phyloP scores from a whole-genome alignment of 805 yeast species.

The Saturnispora ahearnii region DNA sequence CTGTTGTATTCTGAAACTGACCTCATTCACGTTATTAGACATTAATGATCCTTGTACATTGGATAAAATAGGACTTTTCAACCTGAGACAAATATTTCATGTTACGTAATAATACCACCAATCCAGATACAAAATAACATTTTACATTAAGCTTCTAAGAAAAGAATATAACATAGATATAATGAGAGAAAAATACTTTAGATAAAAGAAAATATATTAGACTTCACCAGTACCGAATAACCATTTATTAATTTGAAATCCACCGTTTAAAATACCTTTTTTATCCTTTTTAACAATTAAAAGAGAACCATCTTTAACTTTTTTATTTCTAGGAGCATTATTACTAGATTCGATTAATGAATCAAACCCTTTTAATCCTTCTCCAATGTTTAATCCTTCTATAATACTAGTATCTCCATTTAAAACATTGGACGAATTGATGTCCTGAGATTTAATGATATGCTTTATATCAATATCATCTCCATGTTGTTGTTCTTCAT shows the following conservation, averaged over 20 bases:
- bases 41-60: neutral
- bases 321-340: neutral
- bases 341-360: neutral
- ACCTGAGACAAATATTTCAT: neutral
- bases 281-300: slow-evolving; percentile 6
- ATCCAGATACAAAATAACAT: neutral
- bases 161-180: neutral
- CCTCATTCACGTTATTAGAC: neutral
- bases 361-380: slow-evolving; percentile 11
- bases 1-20: neutral
- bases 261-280: neutral
- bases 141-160: neutral
- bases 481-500: neutral
- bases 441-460: neutral
- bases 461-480: slow-evolving; percentile 2
- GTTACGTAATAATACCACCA: neutral
- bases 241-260: slow-evolving; percentile 8
- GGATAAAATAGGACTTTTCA: neutral
- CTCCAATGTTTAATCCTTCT: slow-evolving; percentile 11
- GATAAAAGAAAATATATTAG: neutral
- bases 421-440: neutral
- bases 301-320: slow-evolving; percentile 10
- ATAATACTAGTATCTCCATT: neutral
- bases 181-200: neutral
- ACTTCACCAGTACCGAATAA: slow-evolving; percentile 12